phyloP scores from a whole-genome alignment of 140 eudicot species.

The Erigeron philadelphicus region DNA sequence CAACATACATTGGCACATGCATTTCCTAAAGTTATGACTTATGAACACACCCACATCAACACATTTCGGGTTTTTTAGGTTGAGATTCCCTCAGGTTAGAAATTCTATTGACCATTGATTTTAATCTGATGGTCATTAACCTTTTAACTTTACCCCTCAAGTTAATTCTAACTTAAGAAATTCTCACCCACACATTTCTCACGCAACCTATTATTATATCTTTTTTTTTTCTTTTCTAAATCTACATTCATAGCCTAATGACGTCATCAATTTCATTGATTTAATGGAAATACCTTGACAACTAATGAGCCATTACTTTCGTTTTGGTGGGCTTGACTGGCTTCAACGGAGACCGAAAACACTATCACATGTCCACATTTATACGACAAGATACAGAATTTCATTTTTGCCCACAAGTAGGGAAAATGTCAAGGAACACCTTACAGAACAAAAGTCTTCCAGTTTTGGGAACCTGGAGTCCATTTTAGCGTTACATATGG shows the following conservation, averaged over 20 bases:
- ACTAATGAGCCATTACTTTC: not conserved
- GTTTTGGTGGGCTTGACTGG: not conserved
- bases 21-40: too few species aligned
- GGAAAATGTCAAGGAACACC: conserved; percentile 4
- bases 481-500: conserved; percentile 18
- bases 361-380: conserved; percentile 16
- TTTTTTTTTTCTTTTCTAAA: not conserved
- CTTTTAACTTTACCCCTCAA: too few species aligned
- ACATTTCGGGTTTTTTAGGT: too few species aligned
- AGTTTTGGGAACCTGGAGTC: conserved; percentile 12
- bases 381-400: conserved; percentile 25
- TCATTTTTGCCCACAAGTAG: conserved; percentile 4
- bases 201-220: too few species aligned
- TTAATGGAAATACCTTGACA: not conserved
- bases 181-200: too few species aligned
- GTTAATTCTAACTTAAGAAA: too few species aligned
- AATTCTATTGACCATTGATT: too few species aligned
- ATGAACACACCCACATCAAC: too few species aligned
- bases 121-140: too few species aligned
- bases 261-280: not conserved
- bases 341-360: conserved; percentile 4
- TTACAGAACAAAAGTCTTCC: conserved; percentile 16
- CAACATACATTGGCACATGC: too few species aligned
- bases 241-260: not conserved
- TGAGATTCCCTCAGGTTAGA: too few species aligned